A percentile compares a stretch with the other conserved stretches of the same genome.
Evolutionary conservation across 768 basidiomycete species (phyloP).

Genomic region (Hydnomerulius pinastri): DNA sequence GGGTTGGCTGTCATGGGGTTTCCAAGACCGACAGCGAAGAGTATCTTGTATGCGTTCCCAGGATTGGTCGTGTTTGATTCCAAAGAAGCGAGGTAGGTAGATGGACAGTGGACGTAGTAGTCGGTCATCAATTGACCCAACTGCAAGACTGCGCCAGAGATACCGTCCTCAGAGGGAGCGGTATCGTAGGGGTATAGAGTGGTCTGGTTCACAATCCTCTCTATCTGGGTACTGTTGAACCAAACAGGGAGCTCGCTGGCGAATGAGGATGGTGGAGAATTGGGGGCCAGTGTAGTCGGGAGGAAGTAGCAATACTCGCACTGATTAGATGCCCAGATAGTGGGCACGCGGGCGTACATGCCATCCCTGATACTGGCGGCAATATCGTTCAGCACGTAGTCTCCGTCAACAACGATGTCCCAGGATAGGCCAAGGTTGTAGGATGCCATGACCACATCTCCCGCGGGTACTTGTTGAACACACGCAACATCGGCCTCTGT

Average conservation of each 20-base stretch:
- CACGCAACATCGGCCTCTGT: constrained; percentile 1
- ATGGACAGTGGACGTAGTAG: constrained; percentile 10
- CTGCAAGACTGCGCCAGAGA: constrained; percentile 14
- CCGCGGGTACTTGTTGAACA: constrained; percentile 9
- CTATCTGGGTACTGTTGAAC: constrained; percentile 11
- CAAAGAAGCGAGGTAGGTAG: constrained; percentile 13
- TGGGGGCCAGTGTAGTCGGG: constrained; percentile 12
- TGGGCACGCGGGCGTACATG: constrained; percentile 15
- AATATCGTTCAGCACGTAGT: constrained; percentile 17
- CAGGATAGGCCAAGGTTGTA: constrained; percentile 10
- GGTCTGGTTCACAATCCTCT: constrained; percentile 12
- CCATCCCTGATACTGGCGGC: constrained; percentile 14
- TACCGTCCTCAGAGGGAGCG: background rate
- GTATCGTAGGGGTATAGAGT: constrained; percentile 21
- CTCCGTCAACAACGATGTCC: constrained; percentile 17
- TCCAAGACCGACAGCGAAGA: constrained; percentile 11
- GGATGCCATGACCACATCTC: constrained; percentile 4
- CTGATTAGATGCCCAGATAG: constrained; percentile 17
- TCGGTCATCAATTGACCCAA: constrained; percentile 18
- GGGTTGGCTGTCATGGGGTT: constrained; percentile 16
- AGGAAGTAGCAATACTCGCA: constrained; percentile 24
- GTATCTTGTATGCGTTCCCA: constrained; percentile 13
- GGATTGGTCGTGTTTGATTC: constrained; percentile 19
- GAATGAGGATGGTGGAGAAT: constrained; percentile 11
- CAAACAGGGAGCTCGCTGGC: background rate